Percentiles rank a stretch among this genome's conserved stretches.
Conservation (phyloP, 495 filamentous ascomycete species). For the Pyrenopolyporus hunteri region DNA sequence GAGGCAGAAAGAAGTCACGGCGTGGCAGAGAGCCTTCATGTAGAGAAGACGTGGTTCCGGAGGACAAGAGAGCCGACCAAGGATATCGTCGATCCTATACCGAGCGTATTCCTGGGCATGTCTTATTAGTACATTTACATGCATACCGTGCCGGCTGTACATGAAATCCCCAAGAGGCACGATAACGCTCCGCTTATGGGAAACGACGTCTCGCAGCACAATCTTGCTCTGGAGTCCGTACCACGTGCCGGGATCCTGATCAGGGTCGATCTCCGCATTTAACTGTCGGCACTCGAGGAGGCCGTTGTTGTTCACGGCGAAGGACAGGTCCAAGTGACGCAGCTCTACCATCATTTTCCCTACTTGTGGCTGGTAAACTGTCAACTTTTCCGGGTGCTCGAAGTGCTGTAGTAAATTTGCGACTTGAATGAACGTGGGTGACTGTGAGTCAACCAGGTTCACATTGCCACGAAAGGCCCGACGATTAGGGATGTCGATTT, state of each 20-base stretch:
- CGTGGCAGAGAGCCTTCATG: slow-evolving; percentile 62
- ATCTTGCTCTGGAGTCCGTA: slow-evolving; percentile 57
- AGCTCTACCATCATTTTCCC: slow-evolving; percentile 44
- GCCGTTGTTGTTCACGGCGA: slow-evolving; percentile 38
- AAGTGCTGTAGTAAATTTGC: slow-evolving; percentile 47
- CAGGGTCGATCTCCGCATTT: slow-evolving; percentile 53
- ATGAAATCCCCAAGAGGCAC: slow-evolving; percentile 43
- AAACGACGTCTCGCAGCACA: slow-evolving; percentile 50
- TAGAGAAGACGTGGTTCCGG: slow-evolving; percentile 55
- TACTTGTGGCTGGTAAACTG: slow-evolving; percentile 42
- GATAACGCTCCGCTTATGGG: slow-evolving; percentile 43
- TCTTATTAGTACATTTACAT: slow-evolving; percentile 43
- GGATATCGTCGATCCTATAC: slow-evolving; percentile 55
- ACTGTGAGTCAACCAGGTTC: slow-evolving; percentile 39
- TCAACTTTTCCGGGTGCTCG: slow-evolving; percentile 42
- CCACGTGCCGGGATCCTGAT: slow-evolving; percentile 58
- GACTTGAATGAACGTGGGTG: slow-evolving; percentile 37
- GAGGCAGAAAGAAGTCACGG: slow-evolving; percentile 62
- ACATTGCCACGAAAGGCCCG: slow-evolving; percentile 26
- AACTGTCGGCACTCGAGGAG: slow-evolving; percentile 53
- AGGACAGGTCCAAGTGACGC: slow-evolving; percentile 48
- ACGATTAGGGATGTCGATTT: slow-evolving; percentile 34
- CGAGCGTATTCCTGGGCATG: slow-evolving; percentile 42
- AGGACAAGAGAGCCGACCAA: slow-evolving; percentile 55
- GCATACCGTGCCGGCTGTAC: slow-evolving; percentile 29